Conservation (phyloP, 75 land plant species). For the Cupressus sempervirens region DNA sequence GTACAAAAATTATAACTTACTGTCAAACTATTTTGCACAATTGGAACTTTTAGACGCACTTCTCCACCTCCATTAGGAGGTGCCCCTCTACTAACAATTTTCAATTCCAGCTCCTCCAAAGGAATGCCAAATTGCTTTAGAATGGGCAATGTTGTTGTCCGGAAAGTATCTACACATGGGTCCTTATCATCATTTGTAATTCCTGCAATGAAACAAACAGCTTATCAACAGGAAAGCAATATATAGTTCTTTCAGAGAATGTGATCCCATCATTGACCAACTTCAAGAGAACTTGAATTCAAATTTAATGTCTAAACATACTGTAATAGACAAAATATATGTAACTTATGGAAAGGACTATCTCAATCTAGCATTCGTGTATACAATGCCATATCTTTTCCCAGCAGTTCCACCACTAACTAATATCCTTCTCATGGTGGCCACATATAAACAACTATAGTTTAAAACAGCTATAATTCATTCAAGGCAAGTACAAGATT, state of each 20-base stretch:
- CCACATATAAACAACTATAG: too few species aligned
- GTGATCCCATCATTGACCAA: neutral
- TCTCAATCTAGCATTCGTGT: neutral
- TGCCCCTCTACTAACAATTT: conserved; percentile 73
- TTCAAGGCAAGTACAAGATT: too few species aligned
- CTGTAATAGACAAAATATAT: neutral
- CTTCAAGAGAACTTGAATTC: neutral
- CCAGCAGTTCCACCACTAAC: too few species aligned
- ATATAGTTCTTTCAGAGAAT: neutral
- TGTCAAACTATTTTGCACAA: conserved; percentile 50
- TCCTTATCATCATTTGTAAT: conserved; percentile 93
- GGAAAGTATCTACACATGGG: conserved; percentile 88
- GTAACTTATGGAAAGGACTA: neutral
- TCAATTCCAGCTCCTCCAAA: conserved; percentile 66
- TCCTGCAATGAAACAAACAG: conserved; percentile 42
- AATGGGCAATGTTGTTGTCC: conserved; percentile 68
- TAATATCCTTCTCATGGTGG: too few species aligned
- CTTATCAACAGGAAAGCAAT: neutral
- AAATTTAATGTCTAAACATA: neutral
- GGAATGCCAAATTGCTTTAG: conserved; percentile 88
- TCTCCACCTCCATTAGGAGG: conserved; percentile 97
- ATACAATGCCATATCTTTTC: too few species aligned
- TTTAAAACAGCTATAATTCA: too few species aligned
- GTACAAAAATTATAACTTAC: conserved; percentile 39
- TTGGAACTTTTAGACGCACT: conserved; percentile 65